Evolutionary conservation across 228 moss, liverwort and hornwort species (phyloP).

Genomic region (Sphagnum magellanicum): DNA sequence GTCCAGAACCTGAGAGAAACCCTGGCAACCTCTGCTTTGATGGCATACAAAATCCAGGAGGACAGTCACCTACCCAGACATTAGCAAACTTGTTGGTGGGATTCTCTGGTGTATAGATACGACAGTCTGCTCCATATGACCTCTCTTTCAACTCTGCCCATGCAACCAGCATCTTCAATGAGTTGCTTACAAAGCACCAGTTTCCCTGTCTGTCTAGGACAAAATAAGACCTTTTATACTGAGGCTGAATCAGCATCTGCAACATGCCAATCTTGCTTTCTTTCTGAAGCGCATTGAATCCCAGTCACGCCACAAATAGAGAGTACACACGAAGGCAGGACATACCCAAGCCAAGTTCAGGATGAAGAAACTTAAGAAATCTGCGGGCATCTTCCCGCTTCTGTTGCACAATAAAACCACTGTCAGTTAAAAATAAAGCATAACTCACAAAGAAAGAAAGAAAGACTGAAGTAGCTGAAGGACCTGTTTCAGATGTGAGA

Average conservation of each 20-base stretch:
- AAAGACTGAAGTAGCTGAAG: no score
- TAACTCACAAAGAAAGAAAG: neutral
- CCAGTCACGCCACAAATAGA: no score
- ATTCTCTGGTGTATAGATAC: conserved; percentile 96
- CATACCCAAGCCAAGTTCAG: conserved; percentile 88
- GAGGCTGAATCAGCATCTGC: no score
- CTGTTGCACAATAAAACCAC: conserved; percentile 21
- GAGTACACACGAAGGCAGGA: neutral
- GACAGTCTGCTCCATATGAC: conserved; percentile 89
- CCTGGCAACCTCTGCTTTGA: no score
- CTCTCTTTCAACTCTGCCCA: conserved; percentile 81
- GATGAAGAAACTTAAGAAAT: conserved; percentile 81
- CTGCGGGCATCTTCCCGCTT: conserved; percentile 80
- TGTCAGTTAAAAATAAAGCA: neutral
- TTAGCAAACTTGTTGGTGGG: conserved; percentile 67
- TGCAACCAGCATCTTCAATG: neutral
- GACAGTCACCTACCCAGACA: conserved; percentile 46
- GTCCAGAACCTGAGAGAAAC: no score
- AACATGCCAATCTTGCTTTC: no score
- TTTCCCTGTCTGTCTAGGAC: neutral
- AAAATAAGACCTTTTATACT: no score
- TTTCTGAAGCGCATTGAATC: no score
- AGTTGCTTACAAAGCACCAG: neutral
- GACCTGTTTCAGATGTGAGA: no score
- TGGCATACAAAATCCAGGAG: no score